Evolutionary conservation across 2,329 filamentous ascomycete species (phyloP), one percentile per base, ranked within the genome.

Genomic region (Nemania serpens): DNA sequence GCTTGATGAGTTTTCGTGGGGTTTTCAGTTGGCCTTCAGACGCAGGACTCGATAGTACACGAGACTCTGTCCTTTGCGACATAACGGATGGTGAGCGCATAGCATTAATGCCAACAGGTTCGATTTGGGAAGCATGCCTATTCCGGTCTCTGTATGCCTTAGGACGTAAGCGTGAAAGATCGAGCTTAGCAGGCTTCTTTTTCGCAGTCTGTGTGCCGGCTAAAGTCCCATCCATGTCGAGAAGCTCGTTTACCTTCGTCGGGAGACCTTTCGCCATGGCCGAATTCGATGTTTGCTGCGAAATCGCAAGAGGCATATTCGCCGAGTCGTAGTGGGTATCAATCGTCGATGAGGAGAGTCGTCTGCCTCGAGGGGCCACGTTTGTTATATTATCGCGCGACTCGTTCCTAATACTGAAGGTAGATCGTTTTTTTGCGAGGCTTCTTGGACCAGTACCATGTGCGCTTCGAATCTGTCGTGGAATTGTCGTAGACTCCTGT

Each of bases 221-320:
- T 15, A 73, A 58, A 11, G 62, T 49, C 9, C 76, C 76, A 51
- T 82, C 78, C 56, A 81, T 76, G 64, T 83, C 80, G 20, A 84
- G 74, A 48, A 82, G 68, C 42, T 75, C 73, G 54, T 76, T 77
- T 0, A 79, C 75, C 66, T 84, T 84, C 46, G 75, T 69, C 0
- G 83, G 82, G 5, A 81, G 70, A 3, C 82, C 83, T 66, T 83
- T 85, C 20, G 83, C 82, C 79, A 86, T 86, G 61, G 83, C 81
- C 1, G 83, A 84, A 45, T 78, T 81, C 0, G 83, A 85, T 0
- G 84, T 85, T 69, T 86, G 84, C 67, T 85, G 84, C 1, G 83
- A 84, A 61, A 85, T 80, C n/a, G 81, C 77, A 5, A 86, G 76
- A 11, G 83, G 82, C 49, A 83, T 77, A 67, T 83, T 84, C 5